Percentiles rank a stretch among this genome's conserved stretches.
phyloP scores from a whole-genome alignment of 2,329 filamentous ascomycete species.

The Sporothrix humicola region DNA sequence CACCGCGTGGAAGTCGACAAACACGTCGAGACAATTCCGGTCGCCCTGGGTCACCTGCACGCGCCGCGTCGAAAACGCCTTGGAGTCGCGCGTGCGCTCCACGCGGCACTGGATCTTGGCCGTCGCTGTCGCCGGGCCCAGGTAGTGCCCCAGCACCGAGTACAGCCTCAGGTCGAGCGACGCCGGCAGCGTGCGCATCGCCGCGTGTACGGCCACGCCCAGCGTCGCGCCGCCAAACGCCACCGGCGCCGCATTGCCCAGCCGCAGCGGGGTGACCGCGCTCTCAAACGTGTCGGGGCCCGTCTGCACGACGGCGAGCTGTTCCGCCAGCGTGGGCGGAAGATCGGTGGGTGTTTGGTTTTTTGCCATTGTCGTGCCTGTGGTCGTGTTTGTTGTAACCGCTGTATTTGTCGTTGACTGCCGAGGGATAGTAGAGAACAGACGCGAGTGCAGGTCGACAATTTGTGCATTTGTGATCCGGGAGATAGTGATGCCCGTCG shows the following conservation, averaged over 20 bases:
- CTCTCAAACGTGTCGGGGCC: not conserved
- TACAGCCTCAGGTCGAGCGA: not conserved
- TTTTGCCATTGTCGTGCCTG: not conserved
- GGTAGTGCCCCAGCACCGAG: not conserved
- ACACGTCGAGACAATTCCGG: not conserved
- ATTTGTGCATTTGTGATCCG: no score
- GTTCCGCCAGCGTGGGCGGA: not conserved
- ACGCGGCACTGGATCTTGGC: not conserved
- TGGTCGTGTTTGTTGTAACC: no score
- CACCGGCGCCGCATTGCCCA: conserved; percentile 1
- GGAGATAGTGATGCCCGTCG: no score
- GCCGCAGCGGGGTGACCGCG: not conserved
- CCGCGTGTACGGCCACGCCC: not conserved
- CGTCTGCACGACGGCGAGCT: conserved; percentile 3
- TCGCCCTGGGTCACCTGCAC: conserved; percentile 3
- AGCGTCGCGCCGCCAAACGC: not conserved
- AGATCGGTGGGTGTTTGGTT: not conserved
- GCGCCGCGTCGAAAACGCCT: conserved; percentile 11
- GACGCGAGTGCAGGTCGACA: no score
- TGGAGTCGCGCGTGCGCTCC: conserved; percentile 8
- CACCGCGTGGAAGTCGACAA: not conserved
- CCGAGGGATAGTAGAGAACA: no score
- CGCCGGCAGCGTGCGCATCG: not conserved
- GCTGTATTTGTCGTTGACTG: no score
- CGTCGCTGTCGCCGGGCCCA: not conserved